A percentile compares a stretch with the other conserved stretches of the same genome.
These are phyloP conservation scores for Erigeron canadensis DNA, from an alignment of 129 eudicot species.

Conservation along the genomic window DNA sequence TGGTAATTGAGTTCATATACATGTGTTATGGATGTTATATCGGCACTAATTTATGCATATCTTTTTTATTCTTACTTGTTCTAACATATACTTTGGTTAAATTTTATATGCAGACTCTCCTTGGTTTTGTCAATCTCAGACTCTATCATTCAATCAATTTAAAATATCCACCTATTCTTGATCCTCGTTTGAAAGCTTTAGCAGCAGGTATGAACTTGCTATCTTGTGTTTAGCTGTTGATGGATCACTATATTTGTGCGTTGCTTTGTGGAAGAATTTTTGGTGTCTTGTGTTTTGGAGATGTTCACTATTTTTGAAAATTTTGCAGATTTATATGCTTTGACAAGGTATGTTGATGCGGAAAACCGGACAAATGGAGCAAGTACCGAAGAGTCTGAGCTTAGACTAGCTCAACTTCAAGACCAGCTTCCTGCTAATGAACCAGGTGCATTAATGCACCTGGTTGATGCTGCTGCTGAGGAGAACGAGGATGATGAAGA, in stretches of 20 bases:
- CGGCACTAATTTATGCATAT: background rate
- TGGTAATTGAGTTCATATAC: background rate
- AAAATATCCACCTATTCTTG: conserved; percentile 86
- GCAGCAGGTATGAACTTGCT: conserved; percentile 62
- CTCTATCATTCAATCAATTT: conserved; percentile 69
- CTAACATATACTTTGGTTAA: background rate
- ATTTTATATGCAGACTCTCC: conserved; percentile 61
- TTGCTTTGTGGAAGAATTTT: background rate
- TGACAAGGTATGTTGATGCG: conserved; percentile 65
- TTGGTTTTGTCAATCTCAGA: conserved; percentile 64
- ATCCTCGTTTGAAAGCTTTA: conserved; percentile 77
- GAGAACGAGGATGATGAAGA: conserved; percentile 68
- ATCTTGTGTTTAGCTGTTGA: background rate
- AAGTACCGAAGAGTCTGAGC: conserved; percentile 56
- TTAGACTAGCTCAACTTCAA: conserved; percentile 78
- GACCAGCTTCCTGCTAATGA: conserved; percentile 74
- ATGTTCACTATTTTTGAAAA: conserved; percentile 8
- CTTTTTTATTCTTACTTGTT: background rate
- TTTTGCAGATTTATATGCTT: conserved; percentile 73
- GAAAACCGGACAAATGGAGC: conserved; percentile 28
- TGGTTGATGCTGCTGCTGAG: conserved; percentile 44
- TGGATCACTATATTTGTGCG: background rate
- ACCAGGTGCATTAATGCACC: conserved; percentile 78
- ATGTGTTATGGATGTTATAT: background rate
- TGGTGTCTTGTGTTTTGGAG: background rate